Evolutionary conservation across 176 grass and related monocot genomes (phyloP), one percentile per base, ranked within the genome.

Genomic region (Sorghum bicolor): DNA sequence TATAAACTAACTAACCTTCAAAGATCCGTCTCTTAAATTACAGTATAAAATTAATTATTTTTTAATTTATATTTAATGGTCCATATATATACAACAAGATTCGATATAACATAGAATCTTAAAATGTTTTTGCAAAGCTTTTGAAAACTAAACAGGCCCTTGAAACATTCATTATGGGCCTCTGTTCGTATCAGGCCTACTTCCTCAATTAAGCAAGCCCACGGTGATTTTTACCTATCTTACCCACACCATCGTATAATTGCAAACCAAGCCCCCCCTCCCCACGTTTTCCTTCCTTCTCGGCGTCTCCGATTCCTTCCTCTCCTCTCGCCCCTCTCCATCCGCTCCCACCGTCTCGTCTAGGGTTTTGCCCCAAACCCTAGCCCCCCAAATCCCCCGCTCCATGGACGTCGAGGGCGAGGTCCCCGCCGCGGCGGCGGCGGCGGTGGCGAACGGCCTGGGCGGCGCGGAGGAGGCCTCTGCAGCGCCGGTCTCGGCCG

Each of bases 371-470:
- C 75, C 1, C 26, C 65, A 53, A 74, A 64, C 79, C 78, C 78
- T 80, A 88, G 10, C 75, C 22, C 91, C 77, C 38, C 33, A 44
- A 16, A 57, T 57, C 53, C 24, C 53, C 55, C 22, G 4, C 70
- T 0, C 29, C 60, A 97, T 99, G 97, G 93, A 99, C 77, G 91
- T 88, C 20, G 93, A 94, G n/a, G 90, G 87, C 65, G 93, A 96
- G 72, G 57, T 84, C 0, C 53, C 88, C 32, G 91, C 67, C 1
- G 90, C 86, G 0, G 91, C 76, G 0, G 90, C 92, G 24, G 74
- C 26, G 5, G 89, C 90, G n/a, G 87, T 83, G 10, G 44, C 80
- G 0, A 93, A 91, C 80, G 84, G 87, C 62, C 87, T 90, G 25
- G 88, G 85, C n/a, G 87, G 71, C 38, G 87, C 78, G 5, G 83